Base-by-base conservation (phyloP, 345 rosid genomes). In the Moricandia moricandioides region DNA sequence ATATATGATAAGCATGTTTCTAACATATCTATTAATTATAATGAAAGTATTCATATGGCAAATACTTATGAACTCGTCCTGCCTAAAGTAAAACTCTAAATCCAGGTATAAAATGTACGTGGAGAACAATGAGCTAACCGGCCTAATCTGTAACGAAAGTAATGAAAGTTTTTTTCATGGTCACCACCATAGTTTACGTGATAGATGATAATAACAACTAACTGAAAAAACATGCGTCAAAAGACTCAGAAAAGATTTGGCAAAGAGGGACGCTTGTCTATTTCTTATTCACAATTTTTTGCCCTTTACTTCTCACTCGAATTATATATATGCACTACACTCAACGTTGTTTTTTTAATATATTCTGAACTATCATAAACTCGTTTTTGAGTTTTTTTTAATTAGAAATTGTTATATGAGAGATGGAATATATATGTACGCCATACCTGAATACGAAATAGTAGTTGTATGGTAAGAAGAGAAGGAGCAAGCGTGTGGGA, bases 121-220 rank as follows among this genome's bases (percentile, higher is more conserved):
- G 74, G 57, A 69, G 69, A 69, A 75, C 57, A 75, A 51, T 68
- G 57, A 68, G 74, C 55, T 61, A 65, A 76, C 40, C 69, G 27
- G 56, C 69, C 79, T 61, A 75, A 27, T 62, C 52, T 30, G 74
- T 69, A 75, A 30, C 29, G 74, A 17, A 43, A 26, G 34, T 27
- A 27, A 35, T 37, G 43, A 51, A 35, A n/a, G 57, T 76, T 75
- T 51, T 68, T 34, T 24, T 30, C 35, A 67, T 59, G 30, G 67
- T 52, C 47, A 69, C 40, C 63, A 70, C 14, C 14, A 61, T 43
- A 62, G 52, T 47, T 76, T 63, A 61, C 71, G 65, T 16, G 80
- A 64, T 64, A 7, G 54, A 70, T 77, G 80, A 77, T 56, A 51
- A 64, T 45, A 77, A 77, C 80, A 70, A 64, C 65, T 70, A 70